Conservation (phyloP, 2,329 filamentous ascomycete species). For the Penicillium sp. region DNA sequence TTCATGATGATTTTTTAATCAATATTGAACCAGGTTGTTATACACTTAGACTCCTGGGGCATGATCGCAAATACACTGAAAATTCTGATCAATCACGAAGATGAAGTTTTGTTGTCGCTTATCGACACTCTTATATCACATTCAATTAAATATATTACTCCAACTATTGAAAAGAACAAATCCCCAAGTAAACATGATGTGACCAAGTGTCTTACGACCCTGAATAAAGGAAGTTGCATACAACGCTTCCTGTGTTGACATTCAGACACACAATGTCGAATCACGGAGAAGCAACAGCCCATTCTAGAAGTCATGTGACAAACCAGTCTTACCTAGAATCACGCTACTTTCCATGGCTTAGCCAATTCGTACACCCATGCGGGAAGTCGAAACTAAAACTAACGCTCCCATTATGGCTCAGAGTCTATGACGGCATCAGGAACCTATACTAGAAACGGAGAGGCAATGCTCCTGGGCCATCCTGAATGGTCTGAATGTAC, state of each 20-base stretch:
- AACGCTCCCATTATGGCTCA: no score
- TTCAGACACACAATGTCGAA: background rate
- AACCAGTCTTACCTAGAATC: background rate
- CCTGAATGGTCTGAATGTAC: no score
- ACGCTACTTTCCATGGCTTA: no score
- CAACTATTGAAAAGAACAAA: background rate
- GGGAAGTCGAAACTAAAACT: no score
- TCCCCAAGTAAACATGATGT: background rate
- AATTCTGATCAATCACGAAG: constrained; percentile 37
- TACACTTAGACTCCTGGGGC: constrained; percentile 28
- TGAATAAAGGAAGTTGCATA: background rate
- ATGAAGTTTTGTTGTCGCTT: constrained; percentile 5
- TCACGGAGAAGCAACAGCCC: background rate
- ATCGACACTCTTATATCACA: background rate
- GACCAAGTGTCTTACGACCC: background rate
- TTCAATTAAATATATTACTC: background rate
- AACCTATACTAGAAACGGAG: no score
- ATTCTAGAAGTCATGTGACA: background rate
- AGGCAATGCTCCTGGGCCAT: no score
- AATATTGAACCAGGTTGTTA: constrained; percentile 33
- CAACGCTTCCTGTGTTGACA: no score
- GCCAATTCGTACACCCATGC: no score
- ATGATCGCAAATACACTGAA: constrained; percentile 43
- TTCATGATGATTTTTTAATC: constrained; percentile 35
- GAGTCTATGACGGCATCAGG: no score